Evolutionary conservation across 2,329 filamentous ascomycete genomes (phyloP).

Genomic region (Aspergillus piperis): DNA sequence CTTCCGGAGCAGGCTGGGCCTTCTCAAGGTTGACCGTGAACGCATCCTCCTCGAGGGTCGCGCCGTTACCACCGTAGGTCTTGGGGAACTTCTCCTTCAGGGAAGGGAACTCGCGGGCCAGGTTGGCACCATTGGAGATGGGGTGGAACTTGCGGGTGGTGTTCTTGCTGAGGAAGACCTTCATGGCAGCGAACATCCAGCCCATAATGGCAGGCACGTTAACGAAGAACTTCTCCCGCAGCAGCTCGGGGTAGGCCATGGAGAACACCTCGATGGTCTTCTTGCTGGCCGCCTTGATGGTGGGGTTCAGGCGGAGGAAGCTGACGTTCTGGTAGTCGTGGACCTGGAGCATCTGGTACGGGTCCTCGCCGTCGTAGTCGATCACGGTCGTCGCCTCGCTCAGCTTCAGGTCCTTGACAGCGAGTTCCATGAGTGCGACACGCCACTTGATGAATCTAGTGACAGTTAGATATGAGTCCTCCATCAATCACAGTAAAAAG

Average conservation of each 20-base stretch:
- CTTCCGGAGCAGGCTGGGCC: slow-evolving; percentile 20
- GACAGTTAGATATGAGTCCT: neutral
- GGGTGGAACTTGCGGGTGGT: slow-evolving; percentile 80
- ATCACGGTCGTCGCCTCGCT: slow-evolving; percentile 70
- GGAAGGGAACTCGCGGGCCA: slow-evolving; percentile 61
- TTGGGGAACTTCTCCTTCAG: slow-evolving; percentile 68
- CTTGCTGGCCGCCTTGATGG: slow-evolving; percentile 72
- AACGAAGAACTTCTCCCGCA: slow-evolving; percentile 92
- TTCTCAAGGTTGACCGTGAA: slow-evolving; percentile 33
- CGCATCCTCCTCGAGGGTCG: slow-evolving; percentile 47
- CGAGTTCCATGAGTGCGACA: slow-evolving; percentile 85
- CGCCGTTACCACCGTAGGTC: slow-evolving; percentile 75
- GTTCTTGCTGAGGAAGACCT: slow-evolving; percentile 71
- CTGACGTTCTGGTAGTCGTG: slow-evolving; percentile 90
- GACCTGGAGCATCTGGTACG: slow-evolving; percentile 87
- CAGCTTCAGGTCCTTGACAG: slow-evolving; percentile 73
- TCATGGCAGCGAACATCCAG: slow-evolving; percentile 76
- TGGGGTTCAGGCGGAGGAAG: slow-evolving; percentile 78
- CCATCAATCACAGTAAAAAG: neutral
- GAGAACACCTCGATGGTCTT: slow-evolving; percentile 81
- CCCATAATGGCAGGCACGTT: slow-evolving; percentile 92
- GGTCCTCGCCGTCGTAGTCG: slow-evolving; percentile 64
- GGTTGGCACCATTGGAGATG: slow-evolving; percentile 69
- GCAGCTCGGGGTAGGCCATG: slow-evolving; percentile 82
- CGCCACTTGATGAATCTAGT: slow-evolving; percentile 85